A percentile compares a stretch with the other conserved stretches of the same genome.
phyloP scores from a whole-genome alignment of 495 filamentous ascomycete species.

The Neurospora sp. region DNA sequence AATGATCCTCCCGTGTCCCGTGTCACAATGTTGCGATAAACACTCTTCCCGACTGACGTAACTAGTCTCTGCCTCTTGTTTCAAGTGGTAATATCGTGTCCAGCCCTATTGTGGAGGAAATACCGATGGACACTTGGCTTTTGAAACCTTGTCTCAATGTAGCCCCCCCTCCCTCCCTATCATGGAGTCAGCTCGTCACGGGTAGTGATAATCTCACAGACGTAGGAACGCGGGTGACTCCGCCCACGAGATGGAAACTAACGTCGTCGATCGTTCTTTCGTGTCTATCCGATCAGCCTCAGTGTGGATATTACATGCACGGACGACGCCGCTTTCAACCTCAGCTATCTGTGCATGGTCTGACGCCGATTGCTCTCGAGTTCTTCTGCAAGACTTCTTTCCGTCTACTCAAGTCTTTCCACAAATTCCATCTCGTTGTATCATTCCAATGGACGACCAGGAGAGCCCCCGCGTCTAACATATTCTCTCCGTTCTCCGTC shows the following conservation, averaged over 20 bases:
- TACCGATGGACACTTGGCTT: background rate
- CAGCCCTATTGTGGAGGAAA: background rate
- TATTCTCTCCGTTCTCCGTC: background rate
- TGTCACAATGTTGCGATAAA: background rate
- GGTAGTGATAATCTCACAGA: background rate
- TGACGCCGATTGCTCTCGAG: background rate
- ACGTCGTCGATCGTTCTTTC: background rate
- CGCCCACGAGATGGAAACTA: background rate
- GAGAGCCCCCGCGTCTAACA: background rate
- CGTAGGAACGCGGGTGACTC: background rate
- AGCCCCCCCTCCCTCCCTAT: background rate
- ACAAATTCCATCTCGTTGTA: background rate
- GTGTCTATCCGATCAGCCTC: background rate
- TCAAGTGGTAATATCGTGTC: background rate
- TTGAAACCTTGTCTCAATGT: background rate
- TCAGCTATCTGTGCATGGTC: background rate
- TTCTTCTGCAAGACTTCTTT: background rate
- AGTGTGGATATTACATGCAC: background rate
- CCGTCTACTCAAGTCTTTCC: background rate
- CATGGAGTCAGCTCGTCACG: background rate
- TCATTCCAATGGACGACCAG: background rate
- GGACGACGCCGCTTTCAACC: background rate
- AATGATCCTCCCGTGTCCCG: background rate
- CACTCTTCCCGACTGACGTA: background rate
- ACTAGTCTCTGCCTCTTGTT: background rate